phyloP scores from a whole-genome alignment of 108 stramenopile species.

The Bacterosira constricta region DNA sequence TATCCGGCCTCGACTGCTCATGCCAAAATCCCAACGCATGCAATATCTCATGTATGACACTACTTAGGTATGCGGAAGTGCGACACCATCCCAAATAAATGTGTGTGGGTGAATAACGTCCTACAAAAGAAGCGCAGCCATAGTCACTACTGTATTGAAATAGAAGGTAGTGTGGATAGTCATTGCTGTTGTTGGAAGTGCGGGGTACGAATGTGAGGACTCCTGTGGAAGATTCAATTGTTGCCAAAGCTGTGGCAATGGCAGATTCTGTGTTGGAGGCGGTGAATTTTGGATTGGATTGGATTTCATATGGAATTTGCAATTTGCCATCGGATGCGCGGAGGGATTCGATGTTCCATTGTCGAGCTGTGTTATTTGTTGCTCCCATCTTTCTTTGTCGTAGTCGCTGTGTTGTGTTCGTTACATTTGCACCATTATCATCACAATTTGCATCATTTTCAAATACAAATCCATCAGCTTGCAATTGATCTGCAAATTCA shows the following conservation, averaged over 20 bases:
- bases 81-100: slow-evolving; percentile 43
- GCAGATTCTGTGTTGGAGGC: slow-evolving; percentile 26
- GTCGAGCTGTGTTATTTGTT: slow-evolving; percentile 3
- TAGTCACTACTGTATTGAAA: too few species aligned
- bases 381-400: slow-evolving; percentile 3
- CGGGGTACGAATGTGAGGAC: slow-evolving; percentile 28
- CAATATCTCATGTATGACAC: slow-evolving; percentile 49
- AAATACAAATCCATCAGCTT: slow-evolving; percentile 27
- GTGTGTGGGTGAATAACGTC: slow-evolving; percentile 9
- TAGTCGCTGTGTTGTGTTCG: too few species aligned
- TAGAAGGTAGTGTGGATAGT: slow-evolving; percentile 23
- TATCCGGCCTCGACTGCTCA: slow-evolving; percentile 54
- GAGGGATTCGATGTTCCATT: slow-evolving; percentile 3
- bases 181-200: slow-evolving; percentile 13
- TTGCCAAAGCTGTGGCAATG: slow-evolving; percentile 17
- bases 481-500: slow-evolving; percentile 19
- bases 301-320: slow-evolving; percentile 20
- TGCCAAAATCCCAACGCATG: slow-evolving; percentile 66
- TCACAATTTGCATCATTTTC: too few species aligned
- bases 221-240: slow-evolving; percentile 36
- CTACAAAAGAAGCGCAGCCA: slow-evolving; percentile 29
- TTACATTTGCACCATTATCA: too few species aligned
- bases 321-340: slow-evolving; percentile 11
- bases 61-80: slow-evolving; percentile 12
- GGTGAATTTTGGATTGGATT: slow-evolving; percentile 10